These are phyloP conservation scores for Brachypodium distachyon DNA, from an alignment of 202 grass and related monocot genomes.

Conservation along the genomic window DNA sequence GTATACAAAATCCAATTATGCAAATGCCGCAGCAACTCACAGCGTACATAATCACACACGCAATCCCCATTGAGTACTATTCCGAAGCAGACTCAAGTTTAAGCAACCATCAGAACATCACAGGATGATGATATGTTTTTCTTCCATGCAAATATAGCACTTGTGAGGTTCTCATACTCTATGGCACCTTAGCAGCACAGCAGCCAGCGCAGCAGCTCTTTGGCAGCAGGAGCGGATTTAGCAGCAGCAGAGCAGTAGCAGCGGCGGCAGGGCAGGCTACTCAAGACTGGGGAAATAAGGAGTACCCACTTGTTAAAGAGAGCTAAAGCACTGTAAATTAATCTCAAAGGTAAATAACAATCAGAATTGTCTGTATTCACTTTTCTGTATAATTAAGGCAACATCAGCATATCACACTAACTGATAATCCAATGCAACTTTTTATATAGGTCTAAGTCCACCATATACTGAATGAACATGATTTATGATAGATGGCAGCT, in stretches of 20 bases:
- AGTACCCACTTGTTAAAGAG: constrained; percentile 42
- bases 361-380: neutral
- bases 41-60: constrained; percentile 3
- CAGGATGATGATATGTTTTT: neutral
- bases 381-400: neutral
- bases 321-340: constrained; percentile 27
- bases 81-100: constrained; percentile 9
- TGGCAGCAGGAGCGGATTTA: constrained; percentile 32
- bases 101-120: constrained; percentile 5
- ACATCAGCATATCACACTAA: neutral
- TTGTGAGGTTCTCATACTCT: constrained; percentile 21
- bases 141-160: constrained; percentile 22
- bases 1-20: neutral
- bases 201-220: constrained; percentile 51
- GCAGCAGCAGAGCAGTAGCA: constrained; percentile 34
- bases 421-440: neutral
- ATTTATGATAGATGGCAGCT: neutral
- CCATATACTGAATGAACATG: neutral
- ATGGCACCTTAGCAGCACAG: constrained; percentile 37
- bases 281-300: constrained; percentile 43
- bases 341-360: constrained; percentile 5
- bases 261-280: constrained; percentile 18
- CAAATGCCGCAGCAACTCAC: neutral
- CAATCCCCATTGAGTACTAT: neutral
- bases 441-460: neutral